These are phyloP conservation scores for Vachellia collinsii DNA, from an alignment of 306 rosid genomes.

Conservation along the genomic window DNA sequence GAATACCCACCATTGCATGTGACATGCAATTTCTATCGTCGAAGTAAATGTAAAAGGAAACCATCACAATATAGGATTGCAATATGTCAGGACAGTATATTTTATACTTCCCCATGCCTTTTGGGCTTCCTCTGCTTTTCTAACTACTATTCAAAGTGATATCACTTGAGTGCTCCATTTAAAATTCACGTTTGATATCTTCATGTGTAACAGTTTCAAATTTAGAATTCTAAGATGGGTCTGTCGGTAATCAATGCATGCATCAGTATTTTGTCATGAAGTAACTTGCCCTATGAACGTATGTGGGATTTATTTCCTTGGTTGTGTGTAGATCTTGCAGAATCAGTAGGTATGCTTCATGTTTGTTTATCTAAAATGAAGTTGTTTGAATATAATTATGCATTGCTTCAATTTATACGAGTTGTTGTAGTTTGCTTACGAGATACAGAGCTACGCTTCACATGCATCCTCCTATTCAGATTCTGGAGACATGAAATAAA, in stretches of 20 bases:
- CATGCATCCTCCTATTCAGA: too few relatives aligned
- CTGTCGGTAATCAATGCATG: neutral
- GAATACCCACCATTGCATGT: neutral
- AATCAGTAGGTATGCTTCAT: conserved; percentile 32
- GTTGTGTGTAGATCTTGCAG: neutral
- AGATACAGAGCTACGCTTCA: too few relatives aligned
- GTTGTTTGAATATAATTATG: neutral
- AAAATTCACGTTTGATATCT: neutral
- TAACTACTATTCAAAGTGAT: neutral
- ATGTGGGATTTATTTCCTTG: neutral
- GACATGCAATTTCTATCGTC: neutral
- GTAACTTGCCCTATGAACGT: neutral
- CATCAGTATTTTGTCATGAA: neutral
- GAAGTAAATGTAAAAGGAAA: neutral
- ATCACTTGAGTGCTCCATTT: conserved; percentile 2
- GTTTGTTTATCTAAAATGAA: conserved; percentile 31
- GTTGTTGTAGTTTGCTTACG: too few relatives aligned
- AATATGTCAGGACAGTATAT: conserved; percentile 11
- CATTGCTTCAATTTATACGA: too few relatives aligned
- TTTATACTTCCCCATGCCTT: conserved; percentile 19
- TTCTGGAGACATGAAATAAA: too few relatives aligned
- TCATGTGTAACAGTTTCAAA: conserved; percentile 2
- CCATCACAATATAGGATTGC: neutral
- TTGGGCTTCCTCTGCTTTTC: conserved; percentile 9
- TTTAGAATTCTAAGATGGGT: conserved; percentile 17